phyloP scores from a whole-genome alignment of 345 rosid genomes.

The Eucalyptus pauciflora region DNA sequence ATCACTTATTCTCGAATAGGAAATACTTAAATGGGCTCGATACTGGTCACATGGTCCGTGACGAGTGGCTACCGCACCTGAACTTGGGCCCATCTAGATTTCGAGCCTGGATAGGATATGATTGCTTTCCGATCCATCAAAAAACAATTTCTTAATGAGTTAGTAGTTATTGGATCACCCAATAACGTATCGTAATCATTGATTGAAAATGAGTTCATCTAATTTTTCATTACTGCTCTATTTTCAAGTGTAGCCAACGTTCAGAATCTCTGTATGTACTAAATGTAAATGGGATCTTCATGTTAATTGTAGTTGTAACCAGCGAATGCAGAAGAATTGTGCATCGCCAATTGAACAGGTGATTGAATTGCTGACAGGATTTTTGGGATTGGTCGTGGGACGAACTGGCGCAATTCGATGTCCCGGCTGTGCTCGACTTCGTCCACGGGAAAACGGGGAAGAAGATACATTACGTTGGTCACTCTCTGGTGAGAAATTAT shows the following conservation, averaged over 20 bases:
- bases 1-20: neutral
- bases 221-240: neutral
- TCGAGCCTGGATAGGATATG: neutral
- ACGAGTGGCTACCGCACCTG: neutral
- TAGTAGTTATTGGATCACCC: too few relatives aligned
- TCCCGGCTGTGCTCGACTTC: conserved; percentile 64
- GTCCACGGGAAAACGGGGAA: conserved; percentile 44
- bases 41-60: neutral
- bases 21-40: neutral
- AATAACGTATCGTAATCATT: too few relatives aligned
- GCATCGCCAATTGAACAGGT: neutral
- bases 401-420: conserved; percentile 56
- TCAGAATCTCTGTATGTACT: neutral
- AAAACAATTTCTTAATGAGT: too few relatives aligned
- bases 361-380: conserved; percentile 19
- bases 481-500: conserved; percentile 54
- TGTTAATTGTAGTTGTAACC: neutral
- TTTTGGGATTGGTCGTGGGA: conserved; percentile 99
- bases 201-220: neutral
- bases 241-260: neutral
- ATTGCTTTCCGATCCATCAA: neutral
- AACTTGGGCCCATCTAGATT: neutral
- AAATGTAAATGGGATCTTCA: neutral
- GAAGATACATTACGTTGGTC: conserved; percentile 82
- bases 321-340: neutral